phyloP scores from a whole-genome alignment of 106 monocot species.

The Iris macrosiphon region DNA sequence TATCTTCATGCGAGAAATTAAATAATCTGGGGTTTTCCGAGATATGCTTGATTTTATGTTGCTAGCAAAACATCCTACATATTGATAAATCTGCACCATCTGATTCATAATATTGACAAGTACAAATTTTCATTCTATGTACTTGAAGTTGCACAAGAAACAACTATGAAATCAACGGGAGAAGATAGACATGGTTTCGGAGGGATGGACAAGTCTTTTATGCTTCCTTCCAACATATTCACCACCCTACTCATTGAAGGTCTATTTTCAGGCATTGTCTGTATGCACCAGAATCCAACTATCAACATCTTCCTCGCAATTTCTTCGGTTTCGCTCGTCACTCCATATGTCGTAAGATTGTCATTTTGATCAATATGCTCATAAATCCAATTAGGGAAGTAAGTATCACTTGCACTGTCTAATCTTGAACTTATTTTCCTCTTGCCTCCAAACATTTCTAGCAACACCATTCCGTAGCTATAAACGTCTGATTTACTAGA shows the following conservation, averaged over 20 bases:
- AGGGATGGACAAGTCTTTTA: slow-evolving; percentile 9
- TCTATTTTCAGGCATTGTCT: slow-evolving; percentile 9
- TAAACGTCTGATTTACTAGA: slow-evolving; percentile 39
- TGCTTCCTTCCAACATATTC: slow-evolving; percentile 22
- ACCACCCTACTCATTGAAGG: slow-evolving; percentile 15
- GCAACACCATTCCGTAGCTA: slow-evolving; percentile 42
- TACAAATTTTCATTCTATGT: too few relatives aligned
- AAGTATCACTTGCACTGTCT: slow-evolving; percentile 18
- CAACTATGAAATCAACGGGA: background rate
- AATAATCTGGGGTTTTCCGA: too few relatives aligned
- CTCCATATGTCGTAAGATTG: background rate
- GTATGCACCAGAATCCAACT: slow-evolving; percentile 17
- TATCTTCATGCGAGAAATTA: too few relatives aligned
- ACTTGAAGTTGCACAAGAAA: background rate
- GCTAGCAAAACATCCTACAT: too few relatives aligned
- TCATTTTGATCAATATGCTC: slow-evolving; percentile 1
- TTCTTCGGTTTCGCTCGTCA: slow-evolving; percentile 6
- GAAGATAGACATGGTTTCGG: slow-evolving; percentile 5
- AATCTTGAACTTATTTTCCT: background rate
- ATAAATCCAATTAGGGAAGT: slow-evolving; percentile 30
- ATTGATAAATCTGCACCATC: too few relatives aligned
- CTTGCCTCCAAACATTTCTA: slow-evolving; percentile 31
- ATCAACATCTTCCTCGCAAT: slow-evolving; percentile 9
- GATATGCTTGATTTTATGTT: too few relatives aligned
- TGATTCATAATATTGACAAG: too few relatives aligned